Base-by-base conservation (phyloP, 176 grass and related monocot genomes). In the Aegilops umbellulata region DNA sequence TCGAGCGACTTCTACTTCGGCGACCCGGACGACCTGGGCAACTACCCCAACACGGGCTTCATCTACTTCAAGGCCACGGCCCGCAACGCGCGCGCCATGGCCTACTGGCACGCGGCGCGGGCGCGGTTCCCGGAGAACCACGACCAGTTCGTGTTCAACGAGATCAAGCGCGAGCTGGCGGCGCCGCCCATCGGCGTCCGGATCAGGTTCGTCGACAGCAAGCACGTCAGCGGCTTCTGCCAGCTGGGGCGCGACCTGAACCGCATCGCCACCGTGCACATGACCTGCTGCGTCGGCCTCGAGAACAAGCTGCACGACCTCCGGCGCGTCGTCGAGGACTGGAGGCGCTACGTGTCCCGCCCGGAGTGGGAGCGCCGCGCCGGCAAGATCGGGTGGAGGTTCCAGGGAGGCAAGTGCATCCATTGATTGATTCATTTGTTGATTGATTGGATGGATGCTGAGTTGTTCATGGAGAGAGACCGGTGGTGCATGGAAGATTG, bases 1-100 rank as follows among this genome's bases (percentile, higher is more conserved):
- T 95, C 95, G 15, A 95, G 95, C 71, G 95, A 98, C 83, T 90
- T 90, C 81, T 98, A 91, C 91, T 92, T 93, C 83, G 93, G 93
- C 34, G 69, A 95, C 82, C 85, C 89, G 44, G 73, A 93, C n/a
- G 83, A 85, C 82, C 80, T 98, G 12, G 84, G 94, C 3, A 98
- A 98, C 77, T 92, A 23, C 80, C 95, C 95, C 0, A 98, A 95
- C 90, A 95, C 90, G 1, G 95, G 95, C 20, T 98, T 98, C 90
- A 95, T 93, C 76, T 95, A 94, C 80, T 92, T 95, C 83, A 95
- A 93, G 88, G 79, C 91, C 76, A 90, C 88, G 55, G 42, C 83
- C 7, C 29, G 67, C 24, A 95, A 83, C 83, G 83, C 76, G 8
- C 82, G 83, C 64, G 94, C 92, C 84, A 95, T 93, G 91, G 88